Percentiles rank a stretch among this genome's conserved stretches.
These are phyloP conservation scores for Pholiota conissans DNA, from an alignment of 768 basidiomycete species.

Conservation along the genomic window DNA sequence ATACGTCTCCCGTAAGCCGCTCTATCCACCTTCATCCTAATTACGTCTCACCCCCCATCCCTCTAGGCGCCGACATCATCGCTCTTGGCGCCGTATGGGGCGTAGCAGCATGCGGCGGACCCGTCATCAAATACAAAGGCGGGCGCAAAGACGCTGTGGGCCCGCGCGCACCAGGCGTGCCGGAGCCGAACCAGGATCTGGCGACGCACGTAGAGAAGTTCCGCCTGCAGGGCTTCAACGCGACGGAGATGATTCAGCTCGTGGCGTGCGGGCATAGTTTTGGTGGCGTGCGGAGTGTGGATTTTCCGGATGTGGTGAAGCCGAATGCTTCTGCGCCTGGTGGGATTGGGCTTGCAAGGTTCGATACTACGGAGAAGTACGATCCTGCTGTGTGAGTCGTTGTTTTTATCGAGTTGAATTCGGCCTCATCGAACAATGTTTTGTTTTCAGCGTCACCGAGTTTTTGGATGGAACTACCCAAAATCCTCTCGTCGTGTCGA, in stretches of 20 bases:
- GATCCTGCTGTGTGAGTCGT: constrained; percentile 35
- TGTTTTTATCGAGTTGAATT: background rate
- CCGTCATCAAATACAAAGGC: constrained; percentile 39
- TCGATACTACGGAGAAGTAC: constrained; percentile 34
- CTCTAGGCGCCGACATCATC: constrained; percentile 41
- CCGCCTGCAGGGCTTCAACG: constrained; percentile 36
- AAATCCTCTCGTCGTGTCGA: constrained; percentile 34
- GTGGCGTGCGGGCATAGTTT: constrained; percentile 47
- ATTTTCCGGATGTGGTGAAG: constrained; percentile 37
- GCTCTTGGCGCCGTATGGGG: constrained; percentile 37
- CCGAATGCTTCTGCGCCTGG: constrained; percentile 19
- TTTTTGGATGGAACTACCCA: constrained; percentile 39
- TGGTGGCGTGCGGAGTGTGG: constrained; percentile 40
- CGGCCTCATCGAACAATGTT: no score
- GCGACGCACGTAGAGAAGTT: constrained; percentile 35
- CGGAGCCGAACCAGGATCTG: constrained; percentile 38
- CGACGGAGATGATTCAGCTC: constrained; percentile 43
- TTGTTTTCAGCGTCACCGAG: constrained; percentile 30
- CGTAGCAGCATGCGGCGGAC: constrained; percentile 42
- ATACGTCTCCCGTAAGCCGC: constrained; percentile 37
- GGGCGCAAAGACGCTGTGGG: constrained; percentile 41
- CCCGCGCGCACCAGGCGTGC: constrained; percentile 38
- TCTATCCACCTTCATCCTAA: background rate
- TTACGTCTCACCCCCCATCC: background rate
- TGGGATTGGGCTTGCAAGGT: constrained; percentile 24